Evolutionary conservation across 345 rosid species (phyloP).

Genomic region (Hibiscus syriacus): DNA sequence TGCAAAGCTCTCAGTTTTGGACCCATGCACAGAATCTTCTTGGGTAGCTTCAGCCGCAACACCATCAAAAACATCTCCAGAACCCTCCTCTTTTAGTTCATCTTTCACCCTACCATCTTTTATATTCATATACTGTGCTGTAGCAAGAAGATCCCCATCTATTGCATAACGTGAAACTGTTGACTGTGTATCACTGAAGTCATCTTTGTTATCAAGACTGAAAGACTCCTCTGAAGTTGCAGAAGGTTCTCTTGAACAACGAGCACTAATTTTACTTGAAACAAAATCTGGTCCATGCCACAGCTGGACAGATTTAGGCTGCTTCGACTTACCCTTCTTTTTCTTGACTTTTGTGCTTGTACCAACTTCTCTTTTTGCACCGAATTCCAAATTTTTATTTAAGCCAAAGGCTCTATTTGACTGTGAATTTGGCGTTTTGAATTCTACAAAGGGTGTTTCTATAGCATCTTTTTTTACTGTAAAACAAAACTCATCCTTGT

Average conservation of each 20-base stretch:
- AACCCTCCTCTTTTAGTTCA: constrained; percentile 28
- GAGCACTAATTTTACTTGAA: constrained; percentile 30
- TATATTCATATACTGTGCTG: constrained; percentile 60
- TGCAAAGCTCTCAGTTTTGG: constrained; percentile 82
- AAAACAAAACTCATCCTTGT: constrained; percentile 22
- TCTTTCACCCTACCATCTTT: constrained; percentile 27
- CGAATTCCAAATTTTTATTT: constrained; percentile 46
- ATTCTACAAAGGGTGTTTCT: constrained; percentile 37
- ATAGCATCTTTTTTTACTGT: constrained; percentile 22
- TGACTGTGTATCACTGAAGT: constrained; percentile 29
- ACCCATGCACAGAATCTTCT: constrained; percentile 49
- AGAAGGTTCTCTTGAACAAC: constrained; percentile 42
- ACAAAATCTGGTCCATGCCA: constrained; percentile 45
- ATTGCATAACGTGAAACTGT: constrained; percentile 27
- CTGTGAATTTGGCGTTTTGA: constrained; percentile 47
- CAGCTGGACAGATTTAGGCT: constrained; percentile 44
- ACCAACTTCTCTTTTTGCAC: constrained; percentile 42
- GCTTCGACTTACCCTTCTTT: constrained; percentile 59
- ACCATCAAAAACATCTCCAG: constrained; percentile 23
- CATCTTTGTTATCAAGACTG: constrained; percentile 25
- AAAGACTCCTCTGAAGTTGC: constrained; percentile 51
- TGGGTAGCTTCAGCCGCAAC: constrained; percentile 31
- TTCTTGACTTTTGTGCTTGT: constrained; percentile 41
- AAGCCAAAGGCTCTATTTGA: constrained; percentile 33
- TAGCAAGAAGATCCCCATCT: constrained; percentile 50